Conservation (phyloP, 2,329 filamentous ascomycete genomes). For the Colletotrichum falcatum region DNA sequence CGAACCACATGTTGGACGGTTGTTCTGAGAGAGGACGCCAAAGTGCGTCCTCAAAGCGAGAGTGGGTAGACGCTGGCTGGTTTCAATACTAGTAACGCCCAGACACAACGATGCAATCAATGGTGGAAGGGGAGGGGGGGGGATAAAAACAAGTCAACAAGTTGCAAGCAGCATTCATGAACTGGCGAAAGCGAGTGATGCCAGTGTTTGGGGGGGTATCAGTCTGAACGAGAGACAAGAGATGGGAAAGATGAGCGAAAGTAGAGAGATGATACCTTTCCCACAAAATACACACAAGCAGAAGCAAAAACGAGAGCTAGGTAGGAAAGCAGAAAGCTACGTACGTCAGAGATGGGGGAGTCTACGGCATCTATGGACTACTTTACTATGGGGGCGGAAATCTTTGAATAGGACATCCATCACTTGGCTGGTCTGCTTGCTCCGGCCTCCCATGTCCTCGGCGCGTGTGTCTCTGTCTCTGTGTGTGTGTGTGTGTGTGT, state of each 20-base stretch:
- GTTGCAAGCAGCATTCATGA: constrained; percentile 21
- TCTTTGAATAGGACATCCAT: constrained; percentile 22
- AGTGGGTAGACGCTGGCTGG: constrained; percentile 22
- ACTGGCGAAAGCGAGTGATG: constrained; percentile 39
- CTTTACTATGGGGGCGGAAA: constrained; percentile 35
- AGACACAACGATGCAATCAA: constrained; percentile 13
- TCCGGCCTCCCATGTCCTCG: neutral
- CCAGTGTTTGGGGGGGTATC: constrained; percentile 27
- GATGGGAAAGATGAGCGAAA: constrained; percentile 36
- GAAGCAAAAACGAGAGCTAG: constrained; percentile 31
- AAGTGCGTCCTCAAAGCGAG: constrained; percentile 37
- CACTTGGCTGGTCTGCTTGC: neutral
- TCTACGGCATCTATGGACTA: constrained; percentile 18
- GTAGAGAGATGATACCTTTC: constrained; percentile 36
- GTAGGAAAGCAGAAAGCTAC: constrained; percentile 33
- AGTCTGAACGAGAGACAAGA: constrained; percentile 37
- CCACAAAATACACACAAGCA: constrained; percentile 30
- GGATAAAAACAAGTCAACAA: constrained; percentile 8
- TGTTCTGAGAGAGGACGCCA: constrained; percentile 33
- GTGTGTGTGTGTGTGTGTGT: neutral
- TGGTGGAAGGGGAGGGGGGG: neutral
- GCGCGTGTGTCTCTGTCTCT: neutral
- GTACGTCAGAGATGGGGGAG: constrained; percentile 37
- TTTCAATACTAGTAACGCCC: constrained; percentile 21
- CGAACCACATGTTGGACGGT: constrained; percentile 38